Base-by-base conservation (phyloP, 2,329 filamentous ascomycete species). In the Amauroascus niger region DNA sequence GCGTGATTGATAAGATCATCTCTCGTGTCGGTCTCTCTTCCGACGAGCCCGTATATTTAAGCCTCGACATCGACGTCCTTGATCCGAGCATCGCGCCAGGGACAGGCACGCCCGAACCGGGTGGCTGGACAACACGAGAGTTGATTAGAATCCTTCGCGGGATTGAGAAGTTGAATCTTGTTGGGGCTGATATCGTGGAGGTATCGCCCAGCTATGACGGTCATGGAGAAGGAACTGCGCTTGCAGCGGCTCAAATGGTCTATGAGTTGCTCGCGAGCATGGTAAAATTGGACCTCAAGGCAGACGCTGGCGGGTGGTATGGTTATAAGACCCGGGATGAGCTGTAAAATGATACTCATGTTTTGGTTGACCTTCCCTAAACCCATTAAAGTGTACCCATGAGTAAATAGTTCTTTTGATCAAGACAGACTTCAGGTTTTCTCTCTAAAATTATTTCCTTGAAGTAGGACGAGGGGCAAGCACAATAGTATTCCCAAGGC, bases 151-250 rank as follows among this genome's bases (percentile, higher is more conserved):
- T 95, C 55, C 70, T 95, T 65, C 76, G 88, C 30, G 88, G 87
- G 0, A 79, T 95, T 40, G 89, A 95, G 72, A 56, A 69, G 58
- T 68, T 95, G 66, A 95, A 95, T 65, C 72, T 95, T 3, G 87
- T 95, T 2, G 90, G 88, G 1, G 90, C 88, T 0, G 90, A 95
- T 70, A 80, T 95, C 47, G 90, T 96, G 4, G 90, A 95, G 75
- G 87, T 94, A 7, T 82, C 84, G 41, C 89, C 89, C 0, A 86
- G 86, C 11, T 95, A 94, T 65, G 88, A 95, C 74, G 84, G 84
- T 9, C 74, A 74, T 6, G 87, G 83, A 1, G 89, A 95, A 73
- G 84, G 83, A 64, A 95, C 88, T 37, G 86, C 87, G 11, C 70
- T 95, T 59, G 88, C 87, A 14, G 89, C 82, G 1, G 88, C 88